These are phyloP conservation scores for Salinomyces thailandicus DNA, from an alignment of 2,329 filamentous ascomycete species.

Conservation along the genomic window DNA sequence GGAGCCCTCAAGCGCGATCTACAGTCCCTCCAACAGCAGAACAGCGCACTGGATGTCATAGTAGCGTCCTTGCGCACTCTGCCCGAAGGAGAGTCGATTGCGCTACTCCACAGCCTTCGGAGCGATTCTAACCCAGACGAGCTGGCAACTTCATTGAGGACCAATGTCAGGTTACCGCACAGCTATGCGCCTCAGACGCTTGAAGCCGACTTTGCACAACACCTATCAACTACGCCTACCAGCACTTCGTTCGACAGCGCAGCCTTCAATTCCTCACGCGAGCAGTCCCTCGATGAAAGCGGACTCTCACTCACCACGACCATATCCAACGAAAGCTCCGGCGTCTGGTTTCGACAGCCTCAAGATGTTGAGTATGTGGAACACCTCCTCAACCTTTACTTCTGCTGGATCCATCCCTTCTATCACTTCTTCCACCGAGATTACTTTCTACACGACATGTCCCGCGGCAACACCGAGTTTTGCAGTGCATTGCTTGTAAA, in stretches of 20 bases:
- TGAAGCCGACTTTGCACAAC: conserved; percentile 24
- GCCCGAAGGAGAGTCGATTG: conserved; percentile 35
- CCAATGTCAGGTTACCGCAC: conserved; percentile 28
- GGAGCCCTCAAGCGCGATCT: conserved; percentile 32
- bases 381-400: conserved; percentile 27
- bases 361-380: conserved; percentile 27
- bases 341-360: conserved; percentile 22
- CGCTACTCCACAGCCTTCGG: conserved; percentile 35
- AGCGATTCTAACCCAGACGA: conserved; percentile 30
- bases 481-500: conserved; percentile 46
- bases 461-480: conserved; percentile 49
- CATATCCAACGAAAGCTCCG: conserved; percentile 4
- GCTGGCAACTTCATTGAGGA: conserved; percentile 32
- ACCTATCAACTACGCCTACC: conserved; percentile 13
- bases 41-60: conserved; percentile 31
- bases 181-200: conserved; percentile 23
- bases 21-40: conserved; percentile 26
- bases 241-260: conserved; percentile 6
- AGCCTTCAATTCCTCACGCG: conserved; percentile 8
- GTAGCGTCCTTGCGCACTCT: conserved; percentile 34
- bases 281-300: conserved; percentile 10
- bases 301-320: conserved; percentile 3
- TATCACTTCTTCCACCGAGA: conserved; percentile 64
- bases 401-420: conserved; percentile 59
- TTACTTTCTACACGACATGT: conserved; percentile 58